Base-by-base conservation (phyloP, 1,284 basidiomycete genomes). In the Kwoniella shivajii region DNA sequence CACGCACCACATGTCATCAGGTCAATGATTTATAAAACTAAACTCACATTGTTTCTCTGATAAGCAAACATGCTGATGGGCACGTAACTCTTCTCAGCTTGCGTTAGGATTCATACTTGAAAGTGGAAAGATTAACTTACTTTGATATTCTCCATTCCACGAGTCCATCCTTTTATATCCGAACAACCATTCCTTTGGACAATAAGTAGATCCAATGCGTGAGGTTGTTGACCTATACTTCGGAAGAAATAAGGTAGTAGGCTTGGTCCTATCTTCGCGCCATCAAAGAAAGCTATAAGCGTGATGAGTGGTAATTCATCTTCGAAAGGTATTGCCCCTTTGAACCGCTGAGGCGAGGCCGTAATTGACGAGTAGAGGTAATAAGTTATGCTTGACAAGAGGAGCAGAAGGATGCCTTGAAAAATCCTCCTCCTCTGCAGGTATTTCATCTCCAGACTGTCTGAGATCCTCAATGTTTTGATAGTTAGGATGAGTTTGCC, bases 161-260 rank as follows among this genome's bases (percentile, higher is more conserved):
- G 38, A 18, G 45, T 56, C 49, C 44, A 37, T 36, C 38, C 18
- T 26, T 11, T 45, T 44, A 52, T 29, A 50, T 53, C 50, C n/a
- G 36, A 37, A 37, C 51, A 49, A 14, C 49, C 52, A n/a, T 44
- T 39, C 11, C 56, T 37, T 45, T 61, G 60, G 3, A 61, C 44
- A 1, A 61, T n/a, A 11, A 58, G 46, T 44, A 61, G 33, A 14
- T 61, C 60, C 29, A 61, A 14, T 16, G 45, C 41, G 31, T 44
- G 53, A 6, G 39, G 31, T 29, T 61, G 56, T 18, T 56, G 37
- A 20, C 42, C 42, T 6, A 61, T 36, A 30, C 60, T 56, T 22
- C 56, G 29, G 29, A 61, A 50, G 52, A 61, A 53, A 27, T 56
- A 61, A 39, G 41, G 47, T 6, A 47, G 18, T 4, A 48, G 16